These are phyloP conservation scores for Cladorrhinum sp. DNA, from an alignment of 2,329 filamentous ascomycete genomes.

Conservation along the genomic window DNA sequence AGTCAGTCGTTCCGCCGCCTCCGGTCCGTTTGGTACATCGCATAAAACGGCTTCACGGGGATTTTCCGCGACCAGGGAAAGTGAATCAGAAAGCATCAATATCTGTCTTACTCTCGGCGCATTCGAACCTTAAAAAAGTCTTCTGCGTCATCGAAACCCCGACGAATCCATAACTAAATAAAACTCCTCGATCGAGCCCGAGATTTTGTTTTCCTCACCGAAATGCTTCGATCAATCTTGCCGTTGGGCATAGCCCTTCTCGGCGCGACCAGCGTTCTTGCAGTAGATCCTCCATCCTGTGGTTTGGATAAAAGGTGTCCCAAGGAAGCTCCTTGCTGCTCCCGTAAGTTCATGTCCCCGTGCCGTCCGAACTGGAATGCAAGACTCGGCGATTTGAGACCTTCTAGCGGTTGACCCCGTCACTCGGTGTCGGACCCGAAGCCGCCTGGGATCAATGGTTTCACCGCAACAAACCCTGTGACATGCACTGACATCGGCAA, in stretches of 20 bases:
- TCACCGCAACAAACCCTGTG: conserved; percentile 1
- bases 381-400: neutral
- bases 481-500: conserved; percentile 18
- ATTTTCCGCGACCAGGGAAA: conserved; percentile 14
- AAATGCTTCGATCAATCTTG: conserved; percentile 29
- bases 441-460: conserved; percentile 6
- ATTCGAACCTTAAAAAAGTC: neutral
- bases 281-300: conserved; percentile 40
- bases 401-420: neutral
- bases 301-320: conserved; percentile 62
- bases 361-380: neutral
- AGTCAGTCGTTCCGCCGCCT: conserved; percentile 2
- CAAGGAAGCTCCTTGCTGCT: conserved; percentile 70
- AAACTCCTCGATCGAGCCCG: neutral
- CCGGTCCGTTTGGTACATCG: conserved; percentile 4
- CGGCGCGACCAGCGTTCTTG: conserved; percentile 38
- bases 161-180: too few relatives aligned
- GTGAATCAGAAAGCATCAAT: conserved; percentile 22
- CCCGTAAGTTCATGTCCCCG: conserved; percentile 55
- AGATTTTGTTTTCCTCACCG: neutral
- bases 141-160: neutral
- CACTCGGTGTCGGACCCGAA: neutral
- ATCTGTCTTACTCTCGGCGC: conserved; percentile 5
- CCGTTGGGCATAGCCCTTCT: conserved; percentile 40
- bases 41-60: conserved; percentile 8